Conservation (phyloP, 2,329 filamentous ascomycete genomes). For the Alternaria arbusti region DNA sequence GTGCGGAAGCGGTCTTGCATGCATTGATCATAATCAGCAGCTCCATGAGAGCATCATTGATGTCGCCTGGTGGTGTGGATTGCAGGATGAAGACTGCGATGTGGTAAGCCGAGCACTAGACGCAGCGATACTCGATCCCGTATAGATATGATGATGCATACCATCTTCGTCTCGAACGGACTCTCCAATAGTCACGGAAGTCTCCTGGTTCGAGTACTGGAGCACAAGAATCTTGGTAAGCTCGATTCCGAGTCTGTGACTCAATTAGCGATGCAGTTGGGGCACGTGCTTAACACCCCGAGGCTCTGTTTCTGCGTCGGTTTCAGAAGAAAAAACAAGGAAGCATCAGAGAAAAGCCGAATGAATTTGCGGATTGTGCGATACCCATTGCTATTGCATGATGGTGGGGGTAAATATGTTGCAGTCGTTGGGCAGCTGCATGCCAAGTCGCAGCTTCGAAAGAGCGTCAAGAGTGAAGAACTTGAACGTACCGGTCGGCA, state of each 20-base stretch:
- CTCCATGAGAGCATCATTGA: conserved; percentile 98
- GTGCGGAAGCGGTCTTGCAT: conserved; percentile 82
- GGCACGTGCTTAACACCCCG: neutral
- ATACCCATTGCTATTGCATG: neutral
- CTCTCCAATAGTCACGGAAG: conserved; percentile 91
- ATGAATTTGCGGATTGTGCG: neutral
- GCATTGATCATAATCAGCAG: conserved; percentile 98
- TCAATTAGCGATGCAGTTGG: conserved; percentile 22
- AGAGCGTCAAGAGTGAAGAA: conserved; percentile 3
- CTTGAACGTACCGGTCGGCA: conserved; percentile 64
- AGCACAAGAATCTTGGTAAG: conserved; percentile 80
- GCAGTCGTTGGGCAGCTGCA: conserved; percentile 3
- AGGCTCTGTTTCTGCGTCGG: neutral
- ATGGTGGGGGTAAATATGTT: neutral
- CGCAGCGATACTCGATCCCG: neutral
- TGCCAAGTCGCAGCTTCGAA: conserved; percentile 15
- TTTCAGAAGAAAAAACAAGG: neutral
- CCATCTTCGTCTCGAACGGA: conserved; percentile 95
- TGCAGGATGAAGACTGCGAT: conserved; percentile 87
- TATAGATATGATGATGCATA: conserved; percentile 47
- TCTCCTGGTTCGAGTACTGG: conserved; percentile 87
- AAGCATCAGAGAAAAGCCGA: neutral
- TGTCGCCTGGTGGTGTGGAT: conserved; percentile 91
- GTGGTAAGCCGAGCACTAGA: conserved; percentile 27
- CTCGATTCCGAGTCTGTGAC: conserved; percentile 72